A percentile compares a stretch with the other conserved stretches of the same genome.
Conservation (phyloP, 768 basidiomycete genomes). For the Termitomyces sp. region DNA sequence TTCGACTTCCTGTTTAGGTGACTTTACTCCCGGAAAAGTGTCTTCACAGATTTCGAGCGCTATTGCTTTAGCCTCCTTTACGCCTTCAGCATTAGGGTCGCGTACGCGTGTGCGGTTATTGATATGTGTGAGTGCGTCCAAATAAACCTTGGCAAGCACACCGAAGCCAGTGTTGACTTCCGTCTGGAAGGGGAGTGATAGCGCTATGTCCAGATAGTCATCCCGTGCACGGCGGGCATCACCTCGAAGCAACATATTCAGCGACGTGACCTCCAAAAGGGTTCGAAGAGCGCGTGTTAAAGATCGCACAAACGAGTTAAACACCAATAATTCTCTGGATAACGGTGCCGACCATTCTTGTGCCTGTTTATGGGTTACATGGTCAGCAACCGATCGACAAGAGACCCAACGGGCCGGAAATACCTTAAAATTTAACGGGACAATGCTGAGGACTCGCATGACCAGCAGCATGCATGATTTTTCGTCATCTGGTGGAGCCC, state of each 20-base stretch:
- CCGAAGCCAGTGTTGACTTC: conserved; percentile 99
- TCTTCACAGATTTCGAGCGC: conserved; percentile 91
- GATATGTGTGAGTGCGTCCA: conserved; percentile 87
- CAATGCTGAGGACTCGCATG: conserved; percentile 94
- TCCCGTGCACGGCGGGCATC: conserved; percentile 86
- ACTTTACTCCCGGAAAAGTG: conserved; percentile 90
- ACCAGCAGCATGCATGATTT: conserved; percentile 93
- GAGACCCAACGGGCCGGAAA: conserved; percentile 18
- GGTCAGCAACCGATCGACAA: conserved; percentile 1
- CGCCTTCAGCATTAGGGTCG: conserved; percentile 72
- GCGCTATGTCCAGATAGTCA: conserved; percentile 86
- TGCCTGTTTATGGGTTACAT: conserved; percentile 36
- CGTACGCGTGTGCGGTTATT: conserved; percentile 75
- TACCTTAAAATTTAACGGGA: conserved; percentile 92
- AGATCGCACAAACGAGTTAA: conserved; percentile 95
- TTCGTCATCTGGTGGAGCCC: conserved; percentile 68
- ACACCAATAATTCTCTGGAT: conserved; percentile 93
- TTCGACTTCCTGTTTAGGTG: conserved; percentile 84
- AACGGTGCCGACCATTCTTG: conserved; percentile 95
- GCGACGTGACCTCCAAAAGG: conserved; percentile 82
- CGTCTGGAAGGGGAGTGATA: conserved; percentile 90
- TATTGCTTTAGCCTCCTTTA: conserved; percentile 76
- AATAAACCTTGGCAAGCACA: conserved; percentile 92
- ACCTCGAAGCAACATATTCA: conserved; percentile 89
- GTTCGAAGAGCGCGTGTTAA: conserved; percentile 87